These are phyloP conservation scores for Zymoseptoria ardabiliae DNA, from an alignment of 2,329 filamentous ascomycete genomes.

Conservation along the genomic window DNA sequence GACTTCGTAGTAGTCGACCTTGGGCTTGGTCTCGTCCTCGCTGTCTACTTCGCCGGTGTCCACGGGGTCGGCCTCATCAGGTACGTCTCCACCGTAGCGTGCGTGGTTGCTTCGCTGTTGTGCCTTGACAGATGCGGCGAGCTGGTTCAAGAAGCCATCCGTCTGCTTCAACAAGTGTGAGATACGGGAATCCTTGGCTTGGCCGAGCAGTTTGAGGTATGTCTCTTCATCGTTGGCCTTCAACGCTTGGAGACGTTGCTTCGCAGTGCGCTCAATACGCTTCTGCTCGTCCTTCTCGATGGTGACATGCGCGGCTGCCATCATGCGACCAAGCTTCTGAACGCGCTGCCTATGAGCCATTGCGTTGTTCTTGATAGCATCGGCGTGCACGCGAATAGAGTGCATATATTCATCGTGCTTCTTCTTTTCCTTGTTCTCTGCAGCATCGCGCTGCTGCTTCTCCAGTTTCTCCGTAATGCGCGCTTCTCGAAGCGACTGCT, in stretches of 20 bases:
- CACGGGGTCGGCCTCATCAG: slow-evolving; percentile 56
- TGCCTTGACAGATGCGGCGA: slow-evolving; percentile 86
- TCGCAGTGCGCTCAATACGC: slow-evolving; percentile 91
- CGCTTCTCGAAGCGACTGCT: slow-evolving; percentile 89
- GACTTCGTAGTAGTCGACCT: slow-evolving; percentile 98
- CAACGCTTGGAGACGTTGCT: slow-evolving; percentile 97
- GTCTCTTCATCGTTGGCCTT: slow-evolving; percentile 99
- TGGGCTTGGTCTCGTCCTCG: slow-evolving; percentile 58
- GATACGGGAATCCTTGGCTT: slow-evolving; percentile 98
- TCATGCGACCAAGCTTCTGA: slow-evolving; percentile 80
- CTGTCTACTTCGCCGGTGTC: slow-evolving; percentile 63
- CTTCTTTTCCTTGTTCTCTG: slow-evolving; percentile 95
- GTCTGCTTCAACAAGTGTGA: slow-evolving; percentile 95
- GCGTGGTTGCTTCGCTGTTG: slow-evolving; percentile 75
- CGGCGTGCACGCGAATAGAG: slow-evolving; percentile 73
- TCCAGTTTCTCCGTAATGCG: slow-evolving; percentile 97
- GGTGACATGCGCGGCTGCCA: slow-evolving; percentile 83
- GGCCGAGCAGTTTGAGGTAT: slow-evolving; percentile 93
- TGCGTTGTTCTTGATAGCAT: slow-evolving; percentile 65
- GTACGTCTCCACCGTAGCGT: slow-evolving; percentile 57
- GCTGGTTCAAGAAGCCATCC: slow-evolving; percentile 92
- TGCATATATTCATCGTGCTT: slow-evolving; percentile 89
- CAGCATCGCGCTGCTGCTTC: slow-evolving; percentile 95
- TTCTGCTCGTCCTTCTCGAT: slow-evolving; percentile 99
- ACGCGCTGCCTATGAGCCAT: slow-evolving; percentile 63